These are phyloP conservation scores for Pascua sp. DNA, from an alignment of 1,284 basidiomycete species.

Conservation along the genomic window DNA sequence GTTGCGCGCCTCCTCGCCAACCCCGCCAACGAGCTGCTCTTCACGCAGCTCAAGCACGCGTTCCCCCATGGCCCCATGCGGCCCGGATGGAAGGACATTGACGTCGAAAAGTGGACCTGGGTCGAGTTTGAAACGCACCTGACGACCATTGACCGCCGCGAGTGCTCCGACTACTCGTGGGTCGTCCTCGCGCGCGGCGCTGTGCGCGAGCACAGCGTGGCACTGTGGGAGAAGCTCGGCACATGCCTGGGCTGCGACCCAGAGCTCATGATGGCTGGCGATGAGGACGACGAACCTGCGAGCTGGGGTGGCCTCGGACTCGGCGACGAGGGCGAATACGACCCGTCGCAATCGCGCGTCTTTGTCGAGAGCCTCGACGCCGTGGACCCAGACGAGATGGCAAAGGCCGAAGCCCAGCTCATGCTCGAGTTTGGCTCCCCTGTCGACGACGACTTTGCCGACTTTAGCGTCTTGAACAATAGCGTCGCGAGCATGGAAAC, in stretches of 20 bases:
- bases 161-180: constrained; percentile 46
- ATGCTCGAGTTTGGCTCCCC: constrained; percentile 31
- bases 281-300: constrained; percentile 37
- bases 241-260: constrained; percentile 46
- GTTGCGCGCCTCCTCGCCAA: constrained; percentile 38
- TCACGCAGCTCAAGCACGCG: constrained; percentile 36
- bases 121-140: constrained; percentile 43
- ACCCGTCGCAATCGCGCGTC: constrained; percentile 31
- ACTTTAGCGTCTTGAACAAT: neutral
- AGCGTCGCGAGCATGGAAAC: constrained; percentile 16
- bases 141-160: constrained; percentile 26
- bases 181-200: constrained; percentile 38
- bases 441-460: constrained; percentile 27
- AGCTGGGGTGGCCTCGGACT: constrained; percentile 43
- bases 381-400: constrained; percentile 25
- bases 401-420: constrained; percentile 21
- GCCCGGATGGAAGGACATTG: constrained; percentile 34
- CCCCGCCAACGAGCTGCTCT: constrained; percentile 34
- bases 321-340: constrained; percentile 37
- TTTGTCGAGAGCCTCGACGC: constrained; percentile 42
- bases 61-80: constrained; percentile 36
- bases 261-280: constrained; percentile 44
- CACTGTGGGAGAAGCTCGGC: constrained; percentile 48
- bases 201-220: constrained; percentile 33
- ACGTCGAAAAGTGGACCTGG: constrained; percentile 43